phyloP scores from a whole-genome alignment of 2,329 filamentous ascomycete species.

The Colletotrichum sp. region DNA sequence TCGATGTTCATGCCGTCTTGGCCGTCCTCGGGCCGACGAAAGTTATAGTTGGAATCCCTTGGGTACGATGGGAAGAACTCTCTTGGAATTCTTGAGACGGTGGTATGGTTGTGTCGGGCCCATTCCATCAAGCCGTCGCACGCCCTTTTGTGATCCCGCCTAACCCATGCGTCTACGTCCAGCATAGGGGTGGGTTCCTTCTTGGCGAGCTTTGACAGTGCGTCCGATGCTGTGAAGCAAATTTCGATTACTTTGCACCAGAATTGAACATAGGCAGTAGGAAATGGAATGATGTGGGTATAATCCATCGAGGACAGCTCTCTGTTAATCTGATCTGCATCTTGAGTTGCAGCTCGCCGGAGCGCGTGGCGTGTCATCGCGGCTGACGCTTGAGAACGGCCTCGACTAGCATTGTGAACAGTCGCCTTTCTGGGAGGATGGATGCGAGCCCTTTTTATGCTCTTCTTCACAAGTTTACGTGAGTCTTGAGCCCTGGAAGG shows the following conservation, averaged over 20 bases:
- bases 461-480: accelerated
- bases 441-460: not conserved
- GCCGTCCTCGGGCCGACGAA: not conserved
- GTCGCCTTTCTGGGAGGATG: accelerated
- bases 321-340: not conserved
- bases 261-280: not conserved
- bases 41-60: not conserved
- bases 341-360: not conserved
- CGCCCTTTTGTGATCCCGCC: not conserved
- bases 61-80: not conserved
- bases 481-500: accelerated
- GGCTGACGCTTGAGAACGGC: not conserved
- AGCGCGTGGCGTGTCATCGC: not conserved
- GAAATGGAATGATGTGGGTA: not conserved
- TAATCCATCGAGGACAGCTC: not conserved
- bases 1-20: not conserved
- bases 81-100: not conserved
- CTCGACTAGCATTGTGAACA: not conserved
- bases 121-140: not conserved
- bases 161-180: not conserved
- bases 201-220: not conserved
- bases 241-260: not conserved
- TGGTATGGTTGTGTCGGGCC: not conserved
- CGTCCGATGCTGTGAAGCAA: not conserved
- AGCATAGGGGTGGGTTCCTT: not conserved